Evolutionary conservation across 495 filamentous ascomycete genomes (phyloP).

Genomic region (Pseudoneurospora amorphoporcata): DNA sequence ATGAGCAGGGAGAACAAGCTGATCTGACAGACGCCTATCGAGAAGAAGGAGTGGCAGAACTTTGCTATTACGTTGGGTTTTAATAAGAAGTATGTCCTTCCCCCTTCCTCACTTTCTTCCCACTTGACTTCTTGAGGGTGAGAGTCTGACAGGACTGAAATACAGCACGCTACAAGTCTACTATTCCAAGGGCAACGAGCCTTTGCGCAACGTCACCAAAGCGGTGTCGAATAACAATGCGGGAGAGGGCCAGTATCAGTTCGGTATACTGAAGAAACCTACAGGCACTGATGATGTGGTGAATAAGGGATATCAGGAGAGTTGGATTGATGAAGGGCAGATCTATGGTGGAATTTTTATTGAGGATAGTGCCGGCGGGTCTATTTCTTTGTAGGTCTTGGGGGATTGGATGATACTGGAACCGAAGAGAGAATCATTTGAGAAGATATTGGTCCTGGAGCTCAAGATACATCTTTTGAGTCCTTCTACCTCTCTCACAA

Average conservation of each 20-base stretch:
- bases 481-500: not conserved
- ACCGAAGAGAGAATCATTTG: not conserved
- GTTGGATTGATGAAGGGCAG: conserved; percentile 39
- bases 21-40: conserved; percentile 35
- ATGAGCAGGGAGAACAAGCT: conserved; percentile 36
- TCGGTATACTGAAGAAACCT: conserved; percentile 48
- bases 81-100: conserved; percentile 32
- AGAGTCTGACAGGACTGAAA: not conserved
- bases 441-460: not conserved
- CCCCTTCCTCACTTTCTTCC: not conserved
- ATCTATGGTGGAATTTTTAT: conserved; percentile 48
- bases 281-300: conserved; percentile 43
- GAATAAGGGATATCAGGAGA: conserved; percentile 43
- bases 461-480: not conserved
- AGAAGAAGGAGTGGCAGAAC: conserved; percentile 43
- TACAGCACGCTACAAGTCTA: conserved; percentile 42
- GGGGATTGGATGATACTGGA: not conserved
- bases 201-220: conserved; percentile 35
- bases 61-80: conserved; percentile 47
- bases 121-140: too few species aligned
- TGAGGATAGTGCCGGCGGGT: conserved; percentile 37
- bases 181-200: conserved; percentile 40
- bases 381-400: conserved; percentile 29
- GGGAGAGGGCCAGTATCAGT: conserved; percentile 46
- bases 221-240: conserved; percentile 41